Conservation (phyloP, 179 eudicot species). For the Amaranthus tricolor region DNA sequence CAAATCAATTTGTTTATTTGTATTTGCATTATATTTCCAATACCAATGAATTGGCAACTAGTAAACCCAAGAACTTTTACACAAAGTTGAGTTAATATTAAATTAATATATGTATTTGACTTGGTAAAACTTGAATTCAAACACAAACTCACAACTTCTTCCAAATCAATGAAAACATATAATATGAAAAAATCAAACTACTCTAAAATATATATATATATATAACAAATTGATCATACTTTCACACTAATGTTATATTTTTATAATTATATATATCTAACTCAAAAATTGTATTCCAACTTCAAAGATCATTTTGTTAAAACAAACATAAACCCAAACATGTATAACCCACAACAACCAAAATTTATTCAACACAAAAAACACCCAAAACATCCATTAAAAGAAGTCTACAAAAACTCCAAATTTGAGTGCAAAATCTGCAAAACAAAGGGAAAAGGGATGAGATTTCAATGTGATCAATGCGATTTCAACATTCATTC, state of each 20-base stretch:
- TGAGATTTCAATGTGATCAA: constrained; percentile 9
- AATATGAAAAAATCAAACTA: background rate
- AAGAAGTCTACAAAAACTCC: constrained; percentile 25
- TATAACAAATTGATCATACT: background rate
- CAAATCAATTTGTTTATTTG: no score
- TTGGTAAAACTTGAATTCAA: background rate
- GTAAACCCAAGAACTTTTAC: no score
- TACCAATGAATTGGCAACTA: no score
- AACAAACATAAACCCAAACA: background rate
- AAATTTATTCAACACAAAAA: constrained; percentile 8
- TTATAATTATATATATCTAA: background rate
- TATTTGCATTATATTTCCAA: no score
- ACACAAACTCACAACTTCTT: background rate
- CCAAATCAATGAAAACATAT: background rate
- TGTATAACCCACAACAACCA: constrained; percentile 10
- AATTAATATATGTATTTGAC: background rate
- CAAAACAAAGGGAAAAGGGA: constrained; percentile 12
- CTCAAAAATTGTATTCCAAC: background rate
- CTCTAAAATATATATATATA: background rate
- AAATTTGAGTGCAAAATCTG: constrained; percentile 22
- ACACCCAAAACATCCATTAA: constrained; percentile 24
- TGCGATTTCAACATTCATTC: constrained; percentile 21
- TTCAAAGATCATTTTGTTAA: no score
- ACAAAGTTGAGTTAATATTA: no score
- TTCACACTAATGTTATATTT: background rate